Evolutionary conservation across 148 eudicot genomes (phyloP).

Genomic region (Nepenthes gracilis): DNA sequence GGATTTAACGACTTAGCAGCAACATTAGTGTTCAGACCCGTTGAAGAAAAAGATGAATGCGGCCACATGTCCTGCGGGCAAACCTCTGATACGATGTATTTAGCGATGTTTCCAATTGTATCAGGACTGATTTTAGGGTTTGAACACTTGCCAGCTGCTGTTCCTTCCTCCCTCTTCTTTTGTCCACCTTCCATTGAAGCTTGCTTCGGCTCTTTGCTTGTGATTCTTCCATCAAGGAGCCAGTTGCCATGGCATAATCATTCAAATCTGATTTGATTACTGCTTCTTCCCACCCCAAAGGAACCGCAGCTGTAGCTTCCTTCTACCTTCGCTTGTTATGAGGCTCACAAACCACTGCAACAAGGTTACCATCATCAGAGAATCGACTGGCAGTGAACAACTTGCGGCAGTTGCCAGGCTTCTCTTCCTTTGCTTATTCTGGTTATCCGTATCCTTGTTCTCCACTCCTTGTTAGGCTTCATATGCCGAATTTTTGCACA

Average conservation of each 20-base stretch:
- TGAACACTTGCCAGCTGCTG: slow-evolving; percentile 5
- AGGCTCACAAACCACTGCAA: too few relatives aligned
- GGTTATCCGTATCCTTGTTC: too few relatives aligned
- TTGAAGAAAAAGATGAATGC: slow-evolving; percentile 5
- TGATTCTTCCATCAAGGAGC: slow-evolving; percentile 6
- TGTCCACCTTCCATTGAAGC: slow-evolving; percentile 1
- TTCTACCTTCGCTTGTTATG: too few relatives aligned
- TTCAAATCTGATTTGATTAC: slow-evolving; percentile 23
- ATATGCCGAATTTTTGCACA: too few relatives aligned
- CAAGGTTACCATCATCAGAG: too few relatives aligned
- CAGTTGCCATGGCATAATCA: slow-evolving; percentile 3
- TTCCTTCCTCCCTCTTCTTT: slow-evolving; percentile 20
- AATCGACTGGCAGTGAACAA: too few relatives aligned
- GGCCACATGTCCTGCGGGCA: slow-evolving; percentile 20
- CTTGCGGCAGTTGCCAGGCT: too few relatives aligned
- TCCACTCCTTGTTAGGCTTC: too few relatives aligned
- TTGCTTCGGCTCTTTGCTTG: not conserved
- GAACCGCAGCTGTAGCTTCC: too few relatives aligned
- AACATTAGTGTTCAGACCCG: slow-evolving; percentile 7
- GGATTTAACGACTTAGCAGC: slow-evolving; percentile 3
- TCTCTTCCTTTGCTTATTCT: too few relatives aligned
- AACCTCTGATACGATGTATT: slow-evolving; percentile 27
- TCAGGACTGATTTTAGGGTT: slow-evolving; percentile 6
- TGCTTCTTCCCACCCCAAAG: too few relatives aligned
- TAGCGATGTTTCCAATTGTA: slow-evolving; percentile 14